Conservation (phyloP, 345 rosid species). For the Tarenaya hassleriana region DNA sequence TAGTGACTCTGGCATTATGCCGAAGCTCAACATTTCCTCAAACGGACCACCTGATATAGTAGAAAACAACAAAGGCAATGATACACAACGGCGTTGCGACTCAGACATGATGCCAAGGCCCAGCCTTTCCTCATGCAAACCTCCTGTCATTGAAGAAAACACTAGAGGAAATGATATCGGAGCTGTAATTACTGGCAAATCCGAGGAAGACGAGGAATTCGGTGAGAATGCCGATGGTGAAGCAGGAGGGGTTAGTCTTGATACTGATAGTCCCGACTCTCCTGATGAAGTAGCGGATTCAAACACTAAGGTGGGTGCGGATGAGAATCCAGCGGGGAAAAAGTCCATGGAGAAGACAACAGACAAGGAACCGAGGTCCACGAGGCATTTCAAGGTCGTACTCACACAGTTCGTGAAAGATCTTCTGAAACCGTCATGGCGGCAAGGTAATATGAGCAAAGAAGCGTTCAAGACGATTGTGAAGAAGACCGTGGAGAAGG, state of each 20-base stretch:
- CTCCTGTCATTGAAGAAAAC: conserved; percentile 54
- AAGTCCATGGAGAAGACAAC: conserved; percentile 46
- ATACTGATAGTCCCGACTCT: conserved; percentile 46
- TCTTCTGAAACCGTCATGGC: conserved; percentile 84
- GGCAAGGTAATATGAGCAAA: conserved; percentile 92
- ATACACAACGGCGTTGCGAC: conserved; percentile 27
- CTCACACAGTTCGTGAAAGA: conserved; percentile 92
- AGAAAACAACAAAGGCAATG: conserved; percentile 55
- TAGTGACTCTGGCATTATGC: conserved; percentile 29
- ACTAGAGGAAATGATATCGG: conserved; percentile 35
- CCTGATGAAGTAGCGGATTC: conserved; percentile 29
- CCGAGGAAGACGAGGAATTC: conserved; percentile 50
- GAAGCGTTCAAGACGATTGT: conserved; percentile 90
- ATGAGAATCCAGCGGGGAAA: conserved; percentile 27
- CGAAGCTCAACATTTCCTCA: conserved; percentile 30
- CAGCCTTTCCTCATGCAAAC: conserved; percentile 44
- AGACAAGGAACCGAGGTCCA: conserved; percentile 57
- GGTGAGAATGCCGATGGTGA: conserved; percentile 67
- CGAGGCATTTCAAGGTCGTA: conserved; percentile 62
- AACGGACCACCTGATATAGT: conserved; percentile 44
- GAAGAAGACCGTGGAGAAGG: conserved; percentile 88
- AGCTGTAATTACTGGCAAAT: conserved; percentile 30
- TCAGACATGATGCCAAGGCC: conserved; percentile 19
- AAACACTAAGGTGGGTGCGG: conserved; percentile 42
- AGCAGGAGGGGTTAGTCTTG: conserved; percentile 46